Base-by-base conservation (phyloP, 352 stramenopile species). In the Globisporangium irregulare region DNA sequence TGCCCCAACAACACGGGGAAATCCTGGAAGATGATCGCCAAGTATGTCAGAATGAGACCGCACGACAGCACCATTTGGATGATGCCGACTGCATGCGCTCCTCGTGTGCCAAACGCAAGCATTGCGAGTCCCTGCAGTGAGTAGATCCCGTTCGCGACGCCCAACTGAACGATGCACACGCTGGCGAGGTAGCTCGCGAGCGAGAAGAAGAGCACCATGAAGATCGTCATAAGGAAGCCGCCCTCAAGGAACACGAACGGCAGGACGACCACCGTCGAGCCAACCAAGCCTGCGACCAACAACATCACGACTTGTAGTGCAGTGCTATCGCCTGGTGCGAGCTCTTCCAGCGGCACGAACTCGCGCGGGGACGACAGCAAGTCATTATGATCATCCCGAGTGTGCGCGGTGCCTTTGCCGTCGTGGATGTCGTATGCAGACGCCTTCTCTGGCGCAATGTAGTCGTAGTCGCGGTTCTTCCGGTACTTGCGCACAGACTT, bases 101-200 rank as follows among this genome's bases (percentile, higher is more conserved):
- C 78, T 41, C 71, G 51, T 1, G 22, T 34, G 1, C 78, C 80
- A 51, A 86, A 84, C 29, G 78, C 78, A 56, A 85, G 68, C 46
- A 75, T 75, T 1, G 73, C 80, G 29, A 88, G 66, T 41, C 80
- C 78, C 53, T 84, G 80, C 15, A 88, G 63, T 27, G 80, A 88
- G 69, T 88, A 88, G 46, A 84, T 74, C 20, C 80, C 80, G 27
- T 86, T 70, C 2, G 73, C 72, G 7, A 86, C 78, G 1, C 80
- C 74, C 25, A 88, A 51, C 38, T 84, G 74, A 12, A 88, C 69
- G 29, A 88, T 73, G 25, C 74, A 65, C 14, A 80, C 68, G 46
- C 70, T 72, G 12, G 73, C 64, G 0, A 48, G 55, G 58, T 76
- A 74, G 3, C 72, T 75, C n/a, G 72, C 67, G 41, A 83, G 46